These are phyloP conservation scores for Antarctomyces pellizariae DNA, from an alignment of 495 filamentous ascomycete genomes.

Conservation along the genomic window DNA sequence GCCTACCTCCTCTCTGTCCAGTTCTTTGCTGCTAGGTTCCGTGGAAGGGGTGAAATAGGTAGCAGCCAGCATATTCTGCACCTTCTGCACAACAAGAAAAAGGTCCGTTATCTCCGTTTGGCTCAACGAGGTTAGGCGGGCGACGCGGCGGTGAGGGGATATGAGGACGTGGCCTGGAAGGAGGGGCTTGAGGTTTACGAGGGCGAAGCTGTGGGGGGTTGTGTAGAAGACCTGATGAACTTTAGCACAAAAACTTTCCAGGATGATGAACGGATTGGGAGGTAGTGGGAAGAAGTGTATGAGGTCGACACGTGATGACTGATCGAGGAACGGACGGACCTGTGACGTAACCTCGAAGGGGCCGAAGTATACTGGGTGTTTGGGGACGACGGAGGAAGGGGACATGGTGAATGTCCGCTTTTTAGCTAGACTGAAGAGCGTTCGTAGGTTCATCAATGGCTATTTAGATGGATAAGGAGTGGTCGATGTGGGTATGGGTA, in stretches of 20 bases:
- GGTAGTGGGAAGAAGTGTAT: background rate
- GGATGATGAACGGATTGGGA: conserved; percentile 1
- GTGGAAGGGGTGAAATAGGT: conserved; percentile 29
- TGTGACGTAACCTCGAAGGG: conserved; percentile 40
- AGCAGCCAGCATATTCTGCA: conserved; percentile 54
- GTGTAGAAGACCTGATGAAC: conserved; percentile 49
- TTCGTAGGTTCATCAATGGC: too few species aligned
- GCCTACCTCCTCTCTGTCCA: background rate
- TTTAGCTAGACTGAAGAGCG: too few species aligned
- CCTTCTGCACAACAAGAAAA: conserved; percentile 59
- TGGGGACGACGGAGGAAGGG: too few species aligned
- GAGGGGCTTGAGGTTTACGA: conserved; percentile 88
- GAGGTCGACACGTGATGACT: conserved; percentile 5
- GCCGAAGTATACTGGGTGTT: conserved; percentile 32
- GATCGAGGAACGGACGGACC: too few species aligned
- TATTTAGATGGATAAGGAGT: too few species aligned
- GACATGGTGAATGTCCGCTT: too few species aligned
- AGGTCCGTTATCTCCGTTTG: conserved; percentile 56
- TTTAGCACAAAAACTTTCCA: conserved; percentile 7
- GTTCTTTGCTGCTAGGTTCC: background rate
- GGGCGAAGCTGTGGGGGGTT: conserved; percentile 55
- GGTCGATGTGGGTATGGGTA: too few species aligned
- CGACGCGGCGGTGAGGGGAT: conserved; percentile 35
- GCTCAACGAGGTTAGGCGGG: conserved; percentile 53
- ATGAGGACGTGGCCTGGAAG: conserved; percentile 86